Base-by-base conservation (phyloP, 1,284 basidiomycete genomes). In the Termitomyces sp. region DNA sequence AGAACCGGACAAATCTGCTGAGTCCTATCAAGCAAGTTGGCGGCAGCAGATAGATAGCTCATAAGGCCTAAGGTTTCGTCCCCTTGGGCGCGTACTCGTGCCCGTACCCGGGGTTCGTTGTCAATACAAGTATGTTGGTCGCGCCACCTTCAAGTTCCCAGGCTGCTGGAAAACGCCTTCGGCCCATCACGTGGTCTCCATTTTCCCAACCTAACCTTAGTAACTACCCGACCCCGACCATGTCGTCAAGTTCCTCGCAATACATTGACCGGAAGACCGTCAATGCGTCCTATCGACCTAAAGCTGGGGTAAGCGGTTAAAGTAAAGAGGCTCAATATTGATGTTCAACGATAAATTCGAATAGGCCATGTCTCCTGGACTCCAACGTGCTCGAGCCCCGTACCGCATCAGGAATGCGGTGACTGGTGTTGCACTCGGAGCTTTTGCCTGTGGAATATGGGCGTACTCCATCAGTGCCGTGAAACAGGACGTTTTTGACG, bases 381-480 rank as follows among this genome's bases (percentile, higher is more conserved):
- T 97, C 45, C 76, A 84, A 71, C 87, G 95, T 54, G 95, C 95
- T 11, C 83, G 95, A 34, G 81, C 81, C 60, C 94, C 92, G 8
- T 98, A 88, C 72, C 79, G 82, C 28, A 54, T 88, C 31, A 80
- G 80, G 60, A 98, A 98, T 68, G 79, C 85, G 13, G 52, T 96
- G 43, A 92, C 90, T 0, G 95, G 94, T 4, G 59, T 83, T 37
- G 66, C 76, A 3, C 80, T 97, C 53, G 77, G 84, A 40, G 77
- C 79, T 1, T 96, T 97, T 67, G 84, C 83, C 28, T 79, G 83
- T n/a, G 84, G 86, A 42, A 85, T 97, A 14, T 98, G 93, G 82
- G 79, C 83, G 8, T 98, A 97, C 71, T 95, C 93, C 13, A 95
- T 98, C 66, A 81, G 83, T 39, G 93, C 93, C 10, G 93, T 97